Evolutionary conservation across 1,284 basidiomycete species (phyloP).

Genomic region (Cryptococcus hybrid): DNA sequence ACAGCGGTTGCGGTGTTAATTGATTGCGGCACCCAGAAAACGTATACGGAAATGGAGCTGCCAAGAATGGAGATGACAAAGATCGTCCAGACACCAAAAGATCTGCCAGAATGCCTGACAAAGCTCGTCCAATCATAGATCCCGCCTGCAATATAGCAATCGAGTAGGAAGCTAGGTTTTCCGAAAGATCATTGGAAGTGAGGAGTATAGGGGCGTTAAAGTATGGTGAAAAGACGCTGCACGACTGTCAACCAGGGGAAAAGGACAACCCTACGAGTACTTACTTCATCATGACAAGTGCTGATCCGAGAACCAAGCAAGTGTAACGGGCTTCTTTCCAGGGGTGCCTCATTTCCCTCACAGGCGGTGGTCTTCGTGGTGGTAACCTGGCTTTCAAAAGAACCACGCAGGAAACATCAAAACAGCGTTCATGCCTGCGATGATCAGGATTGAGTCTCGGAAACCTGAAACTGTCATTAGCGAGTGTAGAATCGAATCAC

Average conservation of each 20-base stretch:
- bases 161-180: constrained; percentile 28
- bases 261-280: constrained; percentile 1
- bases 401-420: constrained; percentile 42
- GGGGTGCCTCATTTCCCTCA: constrained; percentile 27
- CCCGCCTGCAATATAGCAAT: constrained; percentile 42
- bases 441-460: constrained; percentile 39
- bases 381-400: constrained; percentile 41
- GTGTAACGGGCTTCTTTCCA: constrained; percentile 32
- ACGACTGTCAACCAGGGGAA: neutral
- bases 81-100: constrained; percentile 38
- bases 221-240: constrained; percentile 36
- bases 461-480: constrained; percentile 24
- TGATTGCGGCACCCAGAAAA: constrained; percentile 34
- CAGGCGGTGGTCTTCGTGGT: constrained; percentile 33
- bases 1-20: constrained; percentile 32
- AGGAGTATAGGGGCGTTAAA: constrained; percentile 34
- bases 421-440: constrained; percentile 42
- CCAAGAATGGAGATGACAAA: constrained; percentile 26
- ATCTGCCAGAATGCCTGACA: constrained; percentile 23
- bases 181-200: constrained; percentile 22
- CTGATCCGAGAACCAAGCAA: constrained; percentile 28
- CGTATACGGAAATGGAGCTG: constrained; percentile 29
- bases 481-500: neutral
- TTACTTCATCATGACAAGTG: constrained; percentile 32
- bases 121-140: constrained; percentile 41